Conservation (phyloP, 139 green algal species). For the Auxenochlorella pyrenoidosa region DNA sequence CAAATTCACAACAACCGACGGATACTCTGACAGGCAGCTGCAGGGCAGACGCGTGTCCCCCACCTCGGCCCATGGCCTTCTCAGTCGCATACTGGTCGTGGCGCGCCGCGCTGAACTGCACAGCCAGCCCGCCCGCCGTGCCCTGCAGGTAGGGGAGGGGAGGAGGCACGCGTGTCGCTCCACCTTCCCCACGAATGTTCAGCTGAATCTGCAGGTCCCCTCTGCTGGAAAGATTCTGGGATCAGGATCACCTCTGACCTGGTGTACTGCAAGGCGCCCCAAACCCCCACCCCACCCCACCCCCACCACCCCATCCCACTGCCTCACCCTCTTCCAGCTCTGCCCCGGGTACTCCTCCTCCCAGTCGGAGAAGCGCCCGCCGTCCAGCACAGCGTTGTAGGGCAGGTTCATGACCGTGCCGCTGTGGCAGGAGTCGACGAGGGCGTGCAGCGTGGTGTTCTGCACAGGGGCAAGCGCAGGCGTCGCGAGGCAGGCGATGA, state of each 20-base stretch:
- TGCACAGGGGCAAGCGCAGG: not conserved
- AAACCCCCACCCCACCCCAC: too few relatives aligned
- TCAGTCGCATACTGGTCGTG: not conserved
- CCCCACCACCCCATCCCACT: too few relatives aligned
- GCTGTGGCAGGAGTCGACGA: slow-evolving; percentile 10
- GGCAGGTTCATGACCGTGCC: slow-evolving; percentile 34
- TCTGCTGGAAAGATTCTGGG: too few relatives aligned
- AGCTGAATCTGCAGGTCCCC: too few relatives aligned
- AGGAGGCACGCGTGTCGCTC: too few relatives aligned
- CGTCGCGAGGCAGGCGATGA: too few relatives aligned
- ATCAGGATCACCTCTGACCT: too few relatives aligned
- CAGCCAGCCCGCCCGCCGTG: not conserved
- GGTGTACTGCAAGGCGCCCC: too few relatives aligned
- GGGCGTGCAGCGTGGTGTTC: not conserved
- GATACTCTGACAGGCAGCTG: not conserved
- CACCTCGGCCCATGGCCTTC: not conserved
- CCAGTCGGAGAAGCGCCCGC: not conserved
- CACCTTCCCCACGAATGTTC: too few relatives aligned
- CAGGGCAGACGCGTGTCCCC: too few relatives aligned
- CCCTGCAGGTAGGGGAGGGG: not conserved
- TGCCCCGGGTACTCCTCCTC: slow-evolving; percentile 12
- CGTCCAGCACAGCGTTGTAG: not conserved
- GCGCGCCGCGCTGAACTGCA: slow-evolving; percentile 1
- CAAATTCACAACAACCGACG: too few relatives aligned
- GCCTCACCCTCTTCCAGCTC: not conserved